phyloP scores from a whole-genome alignment of 129 eudicot species.

The Arctium lappa region DNA sequence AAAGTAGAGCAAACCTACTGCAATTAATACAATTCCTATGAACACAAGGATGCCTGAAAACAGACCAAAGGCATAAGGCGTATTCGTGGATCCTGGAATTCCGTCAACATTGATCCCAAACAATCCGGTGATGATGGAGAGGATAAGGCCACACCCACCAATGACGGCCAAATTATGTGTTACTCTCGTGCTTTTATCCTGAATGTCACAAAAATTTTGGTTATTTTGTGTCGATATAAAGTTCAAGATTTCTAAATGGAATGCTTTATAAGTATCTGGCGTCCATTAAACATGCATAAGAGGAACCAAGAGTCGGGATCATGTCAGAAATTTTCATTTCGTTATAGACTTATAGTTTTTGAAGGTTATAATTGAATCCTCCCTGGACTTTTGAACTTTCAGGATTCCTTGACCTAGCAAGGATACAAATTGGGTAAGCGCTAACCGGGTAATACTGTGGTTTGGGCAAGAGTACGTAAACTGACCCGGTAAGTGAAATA shows the following conservation, averaged over 20 bases:
- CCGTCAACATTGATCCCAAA: conserved; percentile 95
- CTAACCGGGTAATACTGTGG: not conserved
- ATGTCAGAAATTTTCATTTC: too few relatives aligned
- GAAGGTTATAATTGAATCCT: not conserved
- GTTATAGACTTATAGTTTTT: too few relatives aligned
- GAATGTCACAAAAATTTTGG: conserved; percentile 8
- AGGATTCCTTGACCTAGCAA: not conserved
- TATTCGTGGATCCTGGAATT: conserved; percentile 65
- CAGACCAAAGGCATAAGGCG: conserved; percentile 85
- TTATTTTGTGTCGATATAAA: conserved; percentile 1
- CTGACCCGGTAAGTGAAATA: not conserved
- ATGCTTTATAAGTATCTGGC: not conserved
- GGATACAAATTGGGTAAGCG: not conserved
- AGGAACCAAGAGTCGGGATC: not conserved
- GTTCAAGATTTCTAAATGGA: not conserved
- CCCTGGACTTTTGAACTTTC: not conserved
- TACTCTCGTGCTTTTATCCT: conserved; percentile 87
- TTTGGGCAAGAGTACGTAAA: not conserved
- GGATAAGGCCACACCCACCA: conserved; percentile 91
- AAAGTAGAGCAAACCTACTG: conserved; percentile 69
- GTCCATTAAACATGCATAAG: not conserved
- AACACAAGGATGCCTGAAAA: conserved; percentile 68
- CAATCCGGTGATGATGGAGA: conserved; percentile 83
- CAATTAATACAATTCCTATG: conserved; percentile 53
- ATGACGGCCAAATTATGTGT: conserved; percentile 85